A percentile compares a stretch with the other conserved stretches of the same genome.
phyloP scores from a whole-genome alignment of 495 filamentous ascomycete species.

The Tuber magnatum region DNA sequence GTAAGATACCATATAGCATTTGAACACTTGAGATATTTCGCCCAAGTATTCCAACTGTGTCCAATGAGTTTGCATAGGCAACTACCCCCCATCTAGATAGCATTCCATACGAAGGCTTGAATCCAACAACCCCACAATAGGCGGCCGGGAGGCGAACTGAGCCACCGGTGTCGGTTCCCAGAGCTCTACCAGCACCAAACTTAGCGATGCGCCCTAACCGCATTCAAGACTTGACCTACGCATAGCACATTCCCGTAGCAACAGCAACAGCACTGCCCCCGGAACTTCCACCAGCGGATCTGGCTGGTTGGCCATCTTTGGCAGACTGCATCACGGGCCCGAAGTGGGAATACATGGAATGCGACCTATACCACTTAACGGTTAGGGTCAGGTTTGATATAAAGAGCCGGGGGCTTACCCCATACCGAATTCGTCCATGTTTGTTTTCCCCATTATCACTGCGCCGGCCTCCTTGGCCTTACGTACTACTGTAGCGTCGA shows the following conservation, averaged over 20 bases:
- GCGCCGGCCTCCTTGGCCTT: slow-evolving; percentile 59
- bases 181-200: slow-evolving; percentile 48
- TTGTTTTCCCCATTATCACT: slow-evolving; percentile 68
- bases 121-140: slow-evolving; percentile 79
- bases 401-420: slow-evolving; percentile 46
- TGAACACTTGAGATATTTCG: slow-evolving; percentile 47
- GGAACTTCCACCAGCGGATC: slow-evolving; percentile 84
- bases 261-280: slow-evolving; percentile 90
- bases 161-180: slow-evolving; percentile 93
- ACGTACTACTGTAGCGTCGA: slow-evolving; percentile 73
- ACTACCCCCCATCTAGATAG: slow-evolving; percentile 84
- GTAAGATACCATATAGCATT: slow-evolving; percentile 50
- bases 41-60: slow-evolving; percentile 81
- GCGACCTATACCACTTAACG: slow-evolving; percentile 48
- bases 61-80: slow-evolving; percentile 89
- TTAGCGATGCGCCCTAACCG: slow-evolving; percentile 9
- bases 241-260: slow-evolving; percentile 59
- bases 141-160: slow-evolving; percentile 87
- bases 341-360: slow-evolving; percentile 67
- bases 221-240: slow-evolving; percentile 45
- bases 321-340: slow-evolving; percentile 55
- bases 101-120: slow-evolving; percentile 85
- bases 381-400: background rate
- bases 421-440: slow-evolving; percentile 98
- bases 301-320: slow-evolving; percentile 30